Percentiles rank a stretch among this genome's conserved stretches.
Evolutionary conservation across 176 grass and related monocot species (phyloP).

Genomic region (Aegilops tauschii): DNA sequence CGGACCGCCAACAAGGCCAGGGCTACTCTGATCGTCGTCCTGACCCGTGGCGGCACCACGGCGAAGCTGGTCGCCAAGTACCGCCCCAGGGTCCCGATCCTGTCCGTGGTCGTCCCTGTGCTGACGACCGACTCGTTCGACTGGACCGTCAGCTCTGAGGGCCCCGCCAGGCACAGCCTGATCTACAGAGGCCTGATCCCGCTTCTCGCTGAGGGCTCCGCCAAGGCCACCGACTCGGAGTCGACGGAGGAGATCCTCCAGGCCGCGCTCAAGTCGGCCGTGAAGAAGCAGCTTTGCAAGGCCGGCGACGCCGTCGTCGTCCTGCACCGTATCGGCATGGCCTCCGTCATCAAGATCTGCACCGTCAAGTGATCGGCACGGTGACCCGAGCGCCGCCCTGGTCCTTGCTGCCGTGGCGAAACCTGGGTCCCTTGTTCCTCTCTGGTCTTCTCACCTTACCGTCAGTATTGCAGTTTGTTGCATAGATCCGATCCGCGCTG

Average conservation of each 20-base stretch:
- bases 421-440: neutral
- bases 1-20: conserved; percentile 82
- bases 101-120: conserved; percentile 83
- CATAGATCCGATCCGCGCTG: conserved; percentile 33
- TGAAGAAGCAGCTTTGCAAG: conserved; percentile 68
- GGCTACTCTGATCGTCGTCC: conserved; percentile 67
- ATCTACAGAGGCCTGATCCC: conserved; percentile 82
- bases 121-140: conserved; percentile 74
- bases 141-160: conserved; percentile 76
- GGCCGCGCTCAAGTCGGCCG: conserved; percentile 61
- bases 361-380: conserved; percentile 56
- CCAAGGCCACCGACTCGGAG: conserved; percentile 83
- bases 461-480: conserved; percentile 24
- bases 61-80: conserved; percentile 87
- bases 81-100: conserved; percentile 75
- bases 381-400: neutral
- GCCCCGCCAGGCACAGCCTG: conserved; percentile 72
- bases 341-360: conserved; percentile 97
- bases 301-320: conserved; percentile 70
- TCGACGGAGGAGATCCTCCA: conserved; percentile 80
- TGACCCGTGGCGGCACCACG: conserved; percentile 88
- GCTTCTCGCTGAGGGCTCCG: conserved; percentile 75
- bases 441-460: neutral
- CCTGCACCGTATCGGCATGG: conserved; percentile 75
- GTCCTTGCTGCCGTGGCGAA: neutral